Evolutionary conservation across 1,284 basidiomycete species (phyloP), one percentile per base, ranked within the genome.

Genomic region (Cryptococcus sp.): DNA sequence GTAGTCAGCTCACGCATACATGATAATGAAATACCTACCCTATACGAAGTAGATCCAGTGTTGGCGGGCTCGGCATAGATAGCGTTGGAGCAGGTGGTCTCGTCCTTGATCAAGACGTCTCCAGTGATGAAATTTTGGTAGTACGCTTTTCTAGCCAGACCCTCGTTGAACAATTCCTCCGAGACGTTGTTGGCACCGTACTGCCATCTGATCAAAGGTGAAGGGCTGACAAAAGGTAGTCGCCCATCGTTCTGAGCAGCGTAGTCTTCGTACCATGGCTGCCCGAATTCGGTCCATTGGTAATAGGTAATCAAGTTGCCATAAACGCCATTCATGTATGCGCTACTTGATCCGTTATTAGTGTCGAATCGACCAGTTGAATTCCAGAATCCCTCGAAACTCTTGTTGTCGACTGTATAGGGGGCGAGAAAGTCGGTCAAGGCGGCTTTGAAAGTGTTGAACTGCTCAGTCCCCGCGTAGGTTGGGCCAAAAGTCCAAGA

Each of bases 221-320:
- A 66, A 36, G 77, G 76, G 53, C 76, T 67, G 50, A 78, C 69
- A 59, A 77, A 77, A 0, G 77, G 77, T 44, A 59, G 63, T 19
- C 64, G 70, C 2, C 76, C 77, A n/a, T 64, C 70, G 54, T 77
- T 68, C 25, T 62, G 64, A 0, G 69, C 69, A 9, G 67, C 65
- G 55, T 71, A 78, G 54, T 75, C 76, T 7, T 63, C 61, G 55
- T 76, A 73, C 67, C 77, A 78, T 4, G 70, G 74, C 36, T 69
- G 62, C 3, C 71, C 76, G 46, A 78, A 63, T 19, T 74, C 64
- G 16, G 59, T 64, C 56, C 69, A 76, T 59, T 78, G 76, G 57
- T 76, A 68, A 45, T 72, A 69, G 22, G 66, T 62, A 53, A 78
- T 75, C 19, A 78, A 54, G 42, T 64, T 67, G 18, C 71, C 61